phyloP scores from a whole-genome alignment of 495 filamentous ascomycete genomes.

The Xylaria acuta region DNA sequence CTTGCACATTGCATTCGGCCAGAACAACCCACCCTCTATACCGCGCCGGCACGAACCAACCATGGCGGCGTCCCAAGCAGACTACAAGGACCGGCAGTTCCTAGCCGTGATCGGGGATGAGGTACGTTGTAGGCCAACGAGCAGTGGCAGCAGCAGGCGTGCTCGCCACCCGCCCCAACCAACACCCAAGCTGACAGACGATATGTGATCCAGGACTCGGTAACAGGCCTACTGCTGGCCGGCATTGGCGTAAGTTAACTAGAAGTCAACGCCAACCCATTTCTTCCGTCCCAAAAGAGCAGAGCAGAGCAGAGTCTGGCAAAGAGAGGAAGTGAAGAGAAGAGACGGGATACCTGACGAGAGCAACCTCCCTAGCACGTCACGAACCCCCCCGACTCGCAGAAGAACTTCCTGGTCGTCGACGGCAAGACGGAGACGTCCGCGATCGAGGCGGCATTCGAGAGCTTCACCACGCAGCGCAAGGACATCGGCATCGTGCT shows the following conservation, averaged over 20 bases:
- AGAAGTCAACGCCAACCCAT: not conserved
- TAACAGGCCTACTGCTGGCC: slow-evolving; percentile 91
- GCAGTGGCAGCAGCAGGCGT: not conserved
- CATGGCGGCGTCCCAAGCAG: slow-evolving; percentile 64
- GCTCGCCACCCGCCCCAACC: not conserved
- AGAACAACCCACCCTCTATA: slow-evolving; percentile 21
- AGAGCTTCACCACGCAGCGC: slow-evolving; percentile 81
- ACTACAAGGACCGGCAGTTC: slow-evolving; percentile 91
- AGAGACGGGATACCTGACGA: slow-evolving; percentile 17
- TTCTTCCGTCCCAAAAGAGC: not conserved
- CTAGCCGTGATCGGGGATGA: slow-evolving; percentile 98
- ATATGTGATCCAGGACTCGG: slow-evolving; percentile 72
- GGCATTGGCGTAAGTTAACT: slow-evolving; percentile 85
- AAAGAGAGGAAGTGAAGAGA: not conserved
- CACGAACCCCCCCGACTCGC: slow-evolving; percentile 71
- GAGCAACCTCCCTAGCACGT: slow-evolving; percentile 41
- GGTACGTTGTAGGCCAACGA: slow-evolving; percentile 55
- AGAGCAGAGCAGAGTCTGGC: not conserved
- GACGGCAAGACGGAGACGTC: slow-evolving; percentile 88
- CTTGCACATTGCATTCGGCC: slow-evolving; percentile 17
- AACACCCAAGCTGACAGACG: slow-evolving; percentile 23
- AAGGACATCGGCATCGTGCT: slow-evolving; percentile 96
- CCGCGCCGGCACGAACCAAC: slow-evolving; percentile 21
- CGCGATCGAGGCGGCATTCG: slow-evolving; percentile 89
- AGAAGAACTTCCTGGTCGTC: slow-evolving; percentile 97